phyloP scores from a whole-genome alignment of 768 basidiomycete species.

The Stropharia rugosoannulata region DNA sequence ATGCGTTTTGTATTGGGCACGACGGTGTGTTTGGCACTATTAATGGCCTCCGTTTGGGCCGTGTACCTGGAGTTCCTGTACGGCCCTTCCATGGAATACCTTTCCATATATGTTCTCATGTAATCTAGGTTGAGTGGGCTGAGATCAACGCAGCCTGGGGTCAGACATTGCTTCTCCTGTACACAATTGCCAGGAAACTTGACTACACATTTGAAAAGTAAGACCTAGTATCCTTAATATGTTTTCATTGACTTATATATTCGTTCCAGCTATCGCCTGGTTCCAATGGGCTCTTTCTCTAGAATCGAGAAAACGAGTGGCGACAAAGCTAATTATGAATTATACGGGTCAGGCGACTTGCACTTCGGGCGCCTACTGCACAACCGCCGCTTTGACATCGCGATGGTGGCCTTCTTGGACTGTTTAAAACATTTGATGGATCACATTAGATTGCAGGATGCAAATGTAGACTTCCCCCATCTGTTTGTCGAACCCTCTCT shows the following conservation, averaged over 20 bases:
- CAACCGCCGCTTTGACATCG: constrained; percentile 93
- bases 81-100: constrained; percentile 18
- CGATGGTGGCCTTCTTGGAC: constrained; percentile 95
- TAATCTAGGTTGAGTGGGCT: constrained; percentile 86
- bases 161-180: constrained; percentile 86
- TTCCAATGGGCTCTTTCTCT: constrained; percentile 95
- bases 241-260: not conserved
- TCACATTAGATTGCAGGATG: constrained; percentile 72
- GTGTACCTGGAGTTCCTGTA: constrained; percentile 82
- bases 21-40: constrained; percentile 98
- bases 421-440: constrained; percentile 92
- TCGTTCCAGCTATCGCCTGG: constrained; percentile 71
- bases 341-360: constrained; percentile 94
- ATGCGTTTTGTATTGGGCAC: constrained; percentile 93
- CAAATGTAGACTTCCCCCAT: constrained; percentile 77
- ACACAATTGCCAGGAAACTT: constrained; percentile 89
- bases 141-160: constrained; percentile 99
- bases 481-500: constrained; percentile 45
- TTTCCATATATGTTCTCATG: constrained; percentile 8
- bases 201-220: constrained; percentile 88
- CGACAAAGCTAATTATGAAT: constrained; percentile 84
- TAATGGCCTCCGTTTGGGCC: constrained; percentile 89
- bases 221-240: constrained; percentile 19
- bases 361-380: constrained; percentile 87
- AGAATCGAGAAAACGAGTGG: constrained; percentile 82